Evolutionary conservation across 441 rosid species (phyloP).

Genomic region (Eutrema salsugineum): DNA sequence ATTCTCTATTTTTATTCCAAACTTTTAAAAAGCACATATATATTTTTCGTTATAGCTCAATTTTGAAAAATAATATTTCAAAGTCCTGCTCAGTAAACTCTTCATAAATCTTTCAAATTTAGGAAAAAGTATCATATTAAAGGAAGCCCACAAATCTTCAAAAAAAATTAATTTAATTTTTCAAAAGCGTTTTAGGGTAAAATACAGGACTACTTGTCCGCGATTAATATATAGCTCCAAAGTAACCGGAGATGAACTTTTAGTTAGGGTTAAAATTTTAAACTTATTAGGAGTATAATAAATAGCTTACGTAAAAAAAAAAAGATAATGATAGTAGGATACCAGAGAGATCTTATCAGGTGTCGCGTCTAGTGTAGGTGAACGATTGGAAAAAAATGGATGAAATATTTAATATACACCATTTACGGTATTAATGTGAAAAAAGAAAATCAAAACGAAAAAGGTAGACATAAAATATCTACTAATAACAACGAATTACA

Average conservation of each 20-base stretch:
- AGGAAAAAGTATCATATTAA: background rate
- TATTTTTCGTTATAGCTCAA: too few relatives aligned
- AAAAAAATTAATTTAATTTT: background rate
- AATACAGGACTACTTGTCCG: background rate
- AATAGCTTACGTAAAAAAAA: background rate
- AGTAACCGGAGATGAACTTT: background rate
- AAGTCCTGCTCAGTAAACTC: too few relatives aligned
- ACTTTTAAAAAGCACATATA: background rate
- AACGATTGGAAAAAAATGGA: background rate
- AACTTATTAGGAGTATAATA: background rate
- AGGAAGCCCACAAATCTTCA: background rate
- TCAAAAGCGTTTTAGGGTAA: background rate
- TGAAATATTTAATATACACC: background rate
- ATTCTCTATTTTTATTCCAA: background rate
- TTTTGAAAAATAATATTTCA: too few relatives aligned
- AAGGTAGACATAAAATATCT: background rate
- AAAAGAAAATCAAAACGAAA: background rate
- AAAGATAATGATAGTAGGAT: conserved; percentile 1
- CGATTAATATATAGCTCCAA: background rate
- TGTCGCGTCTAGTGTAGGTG: conserved; percentile 4
- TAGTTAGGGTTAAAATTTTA: background rate
- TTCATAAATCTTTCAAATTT: background rate
- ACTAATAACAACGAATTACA: background rate
- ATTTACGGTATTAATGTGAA: background rate
- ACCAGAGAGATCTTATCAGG: conserved; percentile 13